phyloP scores from a whole-genome alignment of 306 rosid species.

The Comarum palustre region DNA sequence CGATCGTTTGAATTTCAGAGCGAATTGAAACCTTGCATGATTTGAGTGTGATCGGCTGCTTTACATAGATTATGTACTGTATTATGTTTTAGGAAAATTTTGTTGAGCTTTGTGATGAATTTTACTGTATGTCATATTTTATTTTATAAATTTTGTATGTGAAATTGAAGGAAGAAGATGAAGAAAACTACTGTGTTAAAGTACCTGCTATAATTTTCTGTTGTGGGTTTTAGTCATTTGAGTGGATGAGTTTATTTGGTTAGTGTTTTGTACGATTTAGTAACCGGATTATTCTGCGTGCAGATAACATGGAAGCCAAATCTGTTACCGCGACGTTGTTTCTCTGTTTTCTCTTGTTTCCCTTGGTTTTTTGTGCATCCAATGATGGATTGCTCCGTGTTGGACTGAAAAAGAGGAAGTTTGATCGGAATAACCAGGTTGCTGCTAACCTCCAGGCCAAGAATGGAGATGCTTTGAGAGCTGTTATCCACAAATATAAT shows the following conservation, averaged over 20 bases:
- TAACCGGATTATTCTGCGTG: not conserved
- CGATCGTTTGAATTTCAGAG: not conserved
- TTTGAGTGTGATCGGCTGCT: not conserved
- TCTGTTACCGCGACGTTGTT: constrained; percentile 27
- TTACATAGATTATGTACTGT: not conserved
- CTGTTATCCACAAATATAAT: constrained; percentile 29
- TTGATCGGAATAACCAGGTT: constrained; percentile 40
- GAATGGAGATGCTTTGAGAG: constrained; percentile 32
- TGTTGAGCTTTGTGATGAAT: constrained; percentile 4
- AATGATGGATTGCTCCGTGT: constrained; percentile 45
- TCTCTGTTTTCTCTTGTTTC: constrained; percentile 40
- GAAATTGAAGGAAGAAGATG: not conserved
- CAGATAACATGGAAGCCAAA: constrained; percentile 41
- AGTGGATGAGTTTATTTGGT: not conserved
- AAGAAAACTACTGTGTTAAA: not conserved
- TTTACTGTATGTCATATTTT: not conserved
- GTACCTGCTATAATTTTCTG: not conserved
- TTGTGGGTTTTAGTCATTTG: not conserved
- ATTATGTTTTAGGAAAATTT: not conserved
- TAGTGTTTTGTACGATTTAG: not conserved
- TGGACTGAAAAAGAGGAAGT: constrained; percentile 47
- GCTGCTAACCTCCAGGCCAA: constrained; percentile 48
- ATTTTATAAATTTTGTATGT: not conserved
- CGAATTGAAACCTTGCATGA: not conserved
- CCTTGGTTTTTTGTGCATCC: constrained; percentile 45